A percentile compares a stretch with the other conserved stretches of the same genome.
Conservation (phyloP, 352 stramenopile species). For the Phytophthora constricta region DNA sequence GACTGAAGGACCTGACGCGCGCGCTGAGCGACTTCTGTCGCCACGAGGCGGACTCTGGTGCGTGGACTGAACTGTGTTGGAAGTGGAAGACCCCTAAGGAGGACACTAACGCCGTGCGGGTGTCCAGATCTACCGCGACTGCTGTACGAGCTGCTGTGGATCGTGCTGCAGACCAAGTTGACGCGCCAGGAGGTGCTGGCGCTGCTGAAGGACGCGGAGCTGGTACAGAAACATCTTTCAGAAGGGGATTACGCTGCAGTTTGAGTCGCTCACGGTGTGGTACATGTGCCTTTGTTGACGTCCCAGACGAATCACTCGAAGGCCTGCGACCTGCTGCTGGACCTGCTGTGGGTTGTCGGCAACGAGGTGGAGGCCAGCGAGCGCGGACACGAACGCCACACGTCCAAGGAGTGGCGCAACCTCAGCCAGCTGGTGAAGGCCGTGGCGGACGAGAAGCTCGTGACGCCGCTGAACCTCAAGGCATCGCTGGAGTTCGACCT, state of each 20-base stretch:
- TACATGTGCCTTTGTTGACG: background rate
- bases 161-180: conserved; percentile 74
- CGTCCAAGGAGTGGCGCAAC: conserved; percentile 73
- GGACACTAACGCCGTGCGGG: background rate
- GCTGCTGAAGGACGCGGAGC: conserved; percentile 69
- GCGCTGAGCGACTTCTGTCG: conserved; percentile 46
- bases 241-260: background rate
- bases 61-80: conserved; percentile 14
- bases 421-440: conserved; percentile 67
- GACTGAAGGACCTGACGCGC: conserved; percentile 42
- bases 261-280: background rate
- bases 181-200: conserved; percentile 73
- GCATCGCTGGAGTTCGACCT: conserved; percentile 77
- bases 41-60: conserved; percentile 38
- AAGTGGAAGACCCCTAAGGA: background rate
- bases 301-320: conserved; percentile 35
- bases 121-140: conserved; percentile 61
- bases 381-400: conserved; percentile 69
- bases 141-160: conserved; percentile 83
- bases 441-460: conserved; percentile 72
- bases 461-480: conserved; percentile 63
- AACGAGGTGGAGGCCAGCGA: conserved; percentile 83
- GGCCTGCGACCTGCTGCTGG: conserved; percentile 64
- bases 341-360: conserved; percentile 77
- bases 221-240: conserved; percentile 40